Evolutionary conservation across 768 basidiomycete species (phyloP).

Genomic region (Cyathus striatus): DNA sequence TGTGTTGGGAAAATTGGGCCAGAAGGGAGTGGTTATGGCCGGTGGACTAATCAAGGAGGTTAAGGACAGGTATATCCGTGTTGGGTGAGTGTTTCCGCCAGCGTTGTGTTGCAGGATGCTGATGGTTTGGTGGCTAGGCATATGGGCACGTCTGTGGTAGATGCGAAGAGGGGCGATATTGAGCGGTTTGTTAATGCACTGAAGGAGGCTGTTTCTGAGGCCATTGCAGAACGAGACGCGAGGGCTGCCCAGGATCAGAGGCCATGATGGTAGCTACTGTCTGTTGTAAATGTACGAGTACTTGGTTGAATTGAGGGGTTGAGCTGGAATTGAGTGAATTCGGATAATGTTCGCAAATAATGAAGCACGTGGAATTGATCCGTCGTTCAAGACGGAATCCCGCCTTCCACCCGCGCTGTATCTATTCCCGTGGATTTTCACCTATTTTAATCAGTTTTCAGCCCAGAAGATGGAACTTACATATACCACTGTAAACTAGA

Average conservation of each 20-base stretch:
- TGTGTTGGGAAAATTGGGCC: slow-evolving; percentile 59
- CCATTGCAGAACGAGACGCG: neutral
- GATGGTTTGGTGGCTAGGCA: slow-evolving; percentile 40
- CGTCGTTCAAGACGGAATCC: neutral
- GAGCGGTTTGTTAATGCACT: slow-evolving; percentile 56
- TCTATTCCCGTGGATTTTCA: too few species aligned
- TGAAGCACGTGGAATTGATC: neutral
- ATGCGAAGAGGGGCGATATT: slow-evolving; percentile 55
- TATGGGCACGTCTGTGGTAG: slow-evolving; percentile 76
- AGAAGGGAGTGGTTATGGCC: slow-evolving; percentile 70
- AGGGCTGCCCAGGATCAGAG: neutral
- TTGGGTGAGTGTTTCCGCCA: slow-evolving; percentile 48
- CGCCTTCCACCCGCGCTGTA: neutral
- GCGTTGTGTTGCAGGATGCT: slow-evolving; percentile 12
- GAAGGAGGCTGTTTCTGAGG: slow-evolving; percentile 17
- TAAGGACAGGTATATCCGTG: slow-evolving; percentile 82
- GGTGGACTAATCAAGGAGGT: slow-evolving; percentile 77
- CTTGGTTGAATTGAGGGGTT: too few species aligned
- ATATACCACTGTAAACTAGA: too few species aligned
- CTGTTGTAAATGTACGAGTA: too few species aligned
- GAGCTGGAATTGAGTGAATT: too few species aligned
- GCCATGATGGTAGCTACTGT: neutral
- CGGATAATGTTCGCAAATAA: too few species aligned
- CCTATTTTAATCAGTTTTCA: too few species aligned
- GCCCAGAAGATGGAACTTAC: too few species aligned